phyloP scores from a whole-genome alignment of 495 filamentous ascomycete genomes.

The Podospora pseudoanserina region DNA sequence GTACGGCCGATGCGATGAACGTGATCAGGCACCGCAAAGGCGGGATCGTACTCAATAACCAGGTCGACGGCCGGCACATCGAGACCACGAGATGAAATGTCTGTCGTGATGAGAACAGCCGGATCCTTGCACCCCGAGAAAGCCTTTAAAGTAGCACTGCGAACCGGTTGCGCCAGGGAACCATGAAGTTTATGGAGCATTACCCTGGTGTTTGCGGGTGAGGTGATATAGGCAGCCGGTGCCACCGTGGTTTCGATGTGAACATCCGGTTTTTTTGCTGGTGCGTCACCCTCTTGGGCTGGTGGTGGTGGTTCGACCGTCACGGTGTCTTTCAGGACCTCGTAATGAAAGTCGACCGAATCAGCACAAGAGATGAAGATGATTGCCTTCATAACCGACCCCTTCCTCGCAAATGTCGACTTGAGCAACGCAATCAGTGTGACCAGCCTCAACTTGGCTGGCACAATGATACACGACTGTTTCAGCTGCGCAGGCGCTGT shows the following conservation, averaged over 20 bases:
- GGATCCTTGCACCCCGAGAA: constrained; percentile 66
- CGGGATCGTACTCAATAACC: constrained; percentile 90
- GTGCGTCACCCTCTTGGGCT: constrained; percentile 12
- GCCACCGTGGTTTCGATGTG: constrained; percentile 42
- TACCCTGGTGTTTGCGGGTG: constrained; percentile 51
- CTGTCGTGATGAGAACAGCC: constrained; percentile 83
- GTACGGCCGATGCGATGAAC: constrained; percentile 92
- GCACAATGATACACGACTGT: constrained; percentile 80
- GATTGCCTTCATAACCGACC: constrained; percentile 89
- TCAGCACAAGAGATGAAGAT: constrained; percentile 96
- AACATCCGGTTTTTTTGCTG: constrained; percentile 24
- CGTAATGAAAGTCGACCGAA: constrained; percentile 93
- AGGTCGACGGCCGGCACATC: constrained; percentile 92
- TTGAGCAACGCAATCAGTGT: constrained; percentile 79
- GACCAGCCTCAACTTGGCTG: constrained; percentile 85
- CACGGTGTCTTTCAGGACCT: constrained; percentile 64
- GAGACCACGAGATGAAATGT: constrained; percentile 89
- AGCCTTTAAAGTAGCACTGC: constrained; percentile 75
- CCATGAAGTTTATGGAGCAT: constrained; percentile 86
- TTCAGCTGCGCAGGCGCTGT: constrained; percentile 89
- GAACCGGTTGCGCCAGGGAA: constrained; percentile 81
- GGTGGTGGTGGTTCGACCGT: constrained; percentile 24
- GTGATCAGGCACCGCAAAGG: constrained; percentile 87
- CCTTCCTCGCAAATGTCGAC: constrained; percentile 77
- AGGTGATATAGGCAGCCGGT: constrained; percentile 47